These are phyloP conservation scores for Debaryomyces udenii DNA, from an alignment of 1,139 yeast species.

Conservation along the genomic window DNA sequence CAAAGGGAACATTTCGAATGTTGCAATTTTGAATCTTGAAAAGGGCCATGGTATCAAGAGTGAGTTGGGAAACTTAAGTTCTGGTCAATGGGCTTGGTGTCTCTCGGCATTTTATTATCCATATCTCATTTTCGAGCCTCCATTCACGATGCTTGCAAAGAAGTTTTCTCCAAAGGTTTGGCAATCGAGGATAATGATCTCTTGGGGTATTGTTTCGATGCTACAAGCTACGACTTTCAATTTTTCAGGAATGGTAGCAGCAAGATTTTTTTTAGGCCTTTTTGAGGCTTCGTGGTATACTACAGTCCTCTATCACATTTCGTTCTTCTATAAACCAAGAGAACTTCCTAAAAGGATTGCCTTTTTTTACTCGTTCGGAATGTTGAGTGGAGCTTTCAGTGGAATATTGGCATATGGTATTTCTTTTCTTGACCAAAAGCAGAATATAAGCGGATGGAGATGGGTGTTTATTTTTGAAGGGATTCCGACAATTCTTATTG, in stretches of 20 bases:
- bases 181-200: constrained; percentile 15
- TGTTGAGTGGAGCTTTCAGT: constrained; percentile 19
- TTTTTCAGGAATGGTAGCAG: constrained; percentile 27
- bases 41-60: constrained; percentile 18
- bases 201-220: constrained; percentile 19
- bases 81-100: constrained; percentile 22
- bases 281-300: constrained; percentile 32
- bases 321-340: constrained; percentile 18
- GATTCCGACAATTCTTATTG: constrained; percentile 17
- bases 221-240: constrained; percentile 22
- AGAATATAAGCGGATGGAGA: constrained; percentile 18
- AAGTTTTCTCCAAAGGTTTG: constrained; percentile 12
- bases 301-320: constrained; percentile 18
- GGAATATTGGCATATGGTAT: constrained; percentile 22
- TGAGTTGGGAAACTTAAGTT: constrained; percentile 15
- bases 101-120: constrained; percentile 15
- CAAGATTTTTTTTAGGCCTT: constrained; percentile 31
- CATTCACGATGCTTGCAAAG: constrained; percentile 14
- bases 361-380: constrained; percentile 19
- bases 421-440: constrained; percentile 12
- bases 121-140: constrained; percentile 12
- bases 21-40: constrained; percentile 19
- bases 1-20: constrained; percentile 19
- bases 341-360: constrained; percentile 20
- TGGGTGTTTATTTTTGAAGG: constrained; percentile 24